Conservation (phyloP, 2,329 filamentous ascomycete species). For the Zymoseptoria brevis region DNA sequence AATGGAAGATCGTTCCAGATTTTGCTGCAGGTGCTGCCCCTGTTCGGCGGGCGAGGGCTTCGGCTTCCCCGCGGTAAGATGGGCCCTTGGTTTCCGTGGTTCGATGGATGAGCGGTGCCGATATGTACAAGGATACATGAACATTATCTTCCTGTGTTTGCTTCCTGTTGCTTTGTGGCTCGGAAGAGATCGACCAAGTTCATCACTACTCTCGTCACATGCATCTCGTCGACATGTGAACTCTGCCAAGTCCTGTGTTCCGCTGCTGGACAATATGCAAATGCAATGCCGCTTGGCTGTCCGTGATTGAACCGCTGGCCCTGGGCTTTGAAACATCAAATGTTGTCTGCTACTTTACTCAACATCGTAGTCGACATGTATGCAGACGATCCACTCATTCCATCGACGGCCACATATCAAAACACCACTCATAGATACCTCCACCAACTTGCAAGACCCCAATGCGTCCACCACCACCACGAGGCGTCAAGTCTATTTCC, state of each 20-base stretch:
- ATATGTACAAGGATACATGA: not conserved
- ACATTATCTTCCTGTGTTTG: too few species aligned
- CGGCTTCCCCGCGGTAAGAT: not conserved
- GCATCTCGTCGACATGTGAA: not conserved
- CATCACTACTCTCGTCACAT: not conserved
- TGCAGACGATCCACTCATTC: not conserved
- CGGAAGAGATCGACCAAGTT: not conserved
- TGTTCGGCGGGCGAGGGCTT: too few species aligned
- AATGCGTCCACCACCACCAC: not conserved
- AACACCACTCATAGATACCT: not conserved
- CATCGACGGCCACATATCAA: not conserved
- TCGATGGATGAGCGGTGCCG: not conserved
- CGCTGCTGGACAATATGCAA: too few species aligned
- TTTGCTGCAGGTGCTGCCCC: not conserved
- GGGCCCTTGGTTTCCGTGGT: not conserved
- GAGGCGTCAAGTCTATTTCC: not conserved
- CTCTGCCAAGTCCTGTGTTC: not conserved
- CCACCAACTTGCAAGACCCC: not conserved
- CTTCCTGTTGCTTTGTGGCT: too few species aligned
- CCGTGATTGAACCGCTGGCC: not conserved
- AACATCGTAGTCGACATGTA: not conserved
- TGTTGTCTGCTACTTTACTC: not conserved
- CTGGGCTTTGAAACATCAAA: not conserved
- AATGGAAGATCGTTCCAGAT: too few species aligned
- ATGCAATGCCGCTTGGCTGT: not conserved